These are phyloP conservation scores for Aspergillus puulaauensis DNA, from an alignment of 2,329 filamentous ascomycete genomes.

Conservation along the genomic window DNA sequence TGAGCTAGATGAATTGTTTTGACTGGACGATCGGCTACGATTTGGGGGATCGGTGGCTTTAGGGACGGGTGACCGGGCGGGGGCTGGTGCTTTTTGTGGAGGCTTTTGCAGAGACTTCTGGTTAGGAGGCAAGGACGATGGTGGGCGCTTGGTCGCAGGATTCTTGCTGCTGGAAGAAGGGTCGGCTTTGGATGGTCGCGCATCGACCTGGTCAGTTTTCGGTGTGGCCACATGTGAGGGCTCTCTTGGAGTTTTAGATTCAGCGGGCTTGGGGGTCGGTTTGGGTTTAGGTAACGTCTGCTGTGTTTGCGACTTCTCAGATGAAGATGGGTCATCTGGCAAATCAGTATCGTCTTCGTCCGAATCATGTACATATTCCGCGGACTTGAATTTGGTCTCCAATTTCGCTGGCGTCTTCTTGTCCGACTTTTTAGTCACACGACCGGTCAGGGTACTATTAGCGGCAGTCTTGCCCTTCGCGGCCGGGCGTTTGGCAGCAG, in stretches of 20 bases:
- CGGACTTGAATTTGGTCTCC: conserved; percentile 52
- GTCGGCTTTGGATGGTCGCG: conserved; percentile 24
- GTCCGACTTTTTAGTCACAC: conserved; percentile 47
- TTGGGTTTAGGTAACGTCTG: conserved; percentile 21
- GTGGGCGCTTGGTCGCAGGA: conserved; percentile 35
- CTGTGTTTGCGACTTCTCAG: conserved; percentile 19
- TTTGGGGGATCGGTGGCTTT: conserved; percentile 59
- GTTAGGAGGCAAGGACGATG: conserved; percentile 43
- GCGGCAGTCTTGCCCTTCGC: conserved; percentile 50
- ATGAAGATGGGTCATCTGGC: conserved; percentile 27
- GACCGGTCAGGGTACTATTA: conserved; percentile 47
- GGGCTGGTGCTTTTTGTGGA: conserved; percentile 55
- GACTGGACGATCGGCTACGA: conserved; percentile 41
- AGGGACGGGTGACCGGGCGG: conserved; percentile 61
- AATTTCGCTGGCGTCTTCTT: conserved; percentile 37
- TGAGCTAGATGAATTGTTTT: conserved; percentile 45
- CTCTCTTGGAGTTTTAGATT: conserved; percentile 20
- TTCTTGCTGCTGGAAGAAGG: conserved; percentile 26
- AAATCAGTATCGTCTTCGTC: conserved; percentile 49
- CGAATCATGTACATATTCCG: conserved; percentile 54
- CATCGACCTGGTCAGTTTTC: conserved; percentile 25
- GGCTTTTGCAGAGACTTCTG: conserved; percentile 43
- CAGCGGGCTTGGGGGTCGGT: conserved; percentile 17
- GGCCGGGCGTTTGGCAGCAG: conserved; percentile 44
- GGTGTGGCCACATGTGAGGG: conserved; percentile 23